Base-by-base conservation (phyloP, 2,329 filamentous ascomycete species). In the Cladophialophora chaetospira region DNA sequence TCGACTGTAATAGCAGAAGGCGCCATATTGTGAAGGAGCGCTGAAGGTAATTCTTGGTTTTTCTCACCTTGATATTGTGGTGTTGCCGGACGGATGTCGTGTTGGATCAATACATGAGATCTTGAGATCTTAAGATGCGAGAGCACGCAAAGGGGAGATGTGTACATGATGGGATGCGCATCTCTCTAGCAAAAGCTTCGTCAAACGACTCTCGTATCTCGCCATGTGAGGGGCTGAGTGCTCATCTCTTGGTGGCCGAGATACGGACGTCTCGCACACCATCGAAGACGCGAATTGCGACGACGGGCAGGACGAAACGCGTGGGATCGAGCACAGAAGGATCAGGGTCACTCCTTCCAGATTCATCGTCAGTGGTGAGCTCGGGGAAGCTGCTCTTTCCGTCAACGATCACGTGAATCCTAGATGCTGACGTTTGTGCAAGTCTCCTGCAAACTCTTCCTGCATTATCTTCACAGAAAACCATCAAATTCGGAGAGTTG, bases 1-100 rank as follows among this genome's bases (percentile, higher is more conserved):
- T 38, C 31, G 9, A 42, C 15, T 3, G 47, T 33, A 25, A 55
- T 26, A 42, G 52, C 52, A 17, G 52, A 55, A 13, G 52, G 52
- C 10, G 52, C 52, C 52, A 55, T 55, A 25, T 38, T 55, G 42
- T 33, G 3, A 13, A 15, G 21, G 31, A 48, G 5, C 31, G 36
- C 23, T 4, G 5, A 23, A 26, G 15, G 17, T 0, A n/a, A 9
- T 8, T 2, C 10, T n/a, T 26, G 15, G 5, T 26, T n/a, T n/a
- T n/a, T 2, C 19, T 21, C 23, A 15, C n/a, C 5, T 31, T 8
- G 5, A 25, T 26, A n/a, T n/a, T n/a, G n/a, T n/a, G n/a, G n/a
- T n/a, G n/a, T n/a, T n/a, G n/a, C n/a, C n/a, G n/a, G n/a, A n/a
- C n/a, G n/a, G n/a, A n/a, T n/a, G n/a, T n/a, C n/a, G n/a, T n/a